Evolutionary conservation across 2,329 filamentous ascomycete genomes (phyloP).

Genomic region (Endoconidiophora laricicola): DNA sequence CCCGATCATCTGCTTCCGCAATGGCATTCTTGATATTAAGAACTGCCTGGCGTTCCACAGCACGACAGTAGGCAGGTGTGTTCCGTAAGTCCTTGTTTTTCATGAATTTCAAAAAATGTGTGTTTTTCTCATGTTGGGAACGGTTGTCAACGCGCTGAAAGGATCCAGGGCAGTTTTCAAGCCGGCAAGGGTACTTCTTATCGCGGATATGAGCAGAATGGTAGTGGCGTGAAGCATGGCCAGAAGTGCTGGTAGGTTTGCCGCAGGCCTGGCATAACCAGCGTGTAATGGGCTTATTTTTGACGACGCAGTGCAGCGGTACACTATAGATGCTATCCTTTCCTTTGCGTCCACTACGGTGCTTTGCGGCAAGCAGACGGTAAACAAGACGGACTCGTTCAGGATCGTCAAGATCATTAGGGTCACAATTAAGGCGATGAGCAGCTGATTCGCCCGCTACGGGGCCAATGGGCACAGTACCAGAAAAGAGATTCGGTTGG

Average conservation of each 20-base stretch:
- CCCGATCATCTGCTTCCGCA: no score
- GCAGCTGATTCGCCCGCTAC: no score
- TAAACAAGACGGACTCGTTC: neutral
- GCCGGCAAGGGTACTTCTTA: neutral
- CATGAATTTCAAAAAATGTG: no score
- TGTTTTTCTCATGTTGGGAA: slow-evolving; percentile 4
- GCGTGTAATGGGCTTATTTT: neutral
- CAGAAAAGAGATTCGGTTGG: no score
- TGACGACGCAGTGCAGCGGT: neutral
- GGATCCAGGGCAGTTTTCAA: slow-evolving; percentile 1
- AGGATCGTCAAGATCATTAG: no score
- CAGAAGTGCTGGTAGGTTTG: neutral
- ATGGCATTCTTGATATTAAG: no score
- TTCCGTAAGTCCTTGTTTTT: neutral
- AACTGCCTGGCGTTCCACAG: neutral
- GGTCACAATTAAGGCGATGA: no score
- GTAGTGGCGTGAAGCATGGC: slow-evolving; percentile 6
- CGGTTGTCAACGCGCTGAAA: slow-evolving; percentile 7
- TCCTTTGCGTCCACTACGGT: neutral
- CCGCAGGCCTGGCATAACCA: slow-evolving; percentile 5
- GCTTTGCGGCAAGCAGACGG: neutral
- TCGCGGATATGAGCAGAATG: neutral
- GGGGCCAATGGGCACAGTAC: no score
- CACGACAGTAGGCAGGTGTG: neutral
- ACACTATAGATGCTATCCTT: slow-evolving; percentile 6